A percentile compares a stretch with the other conserved stretches of the same genome.
phyloP scores from a whole-genome alignment of 179 eudicot species.

The Actinidia arguta region DNA sequence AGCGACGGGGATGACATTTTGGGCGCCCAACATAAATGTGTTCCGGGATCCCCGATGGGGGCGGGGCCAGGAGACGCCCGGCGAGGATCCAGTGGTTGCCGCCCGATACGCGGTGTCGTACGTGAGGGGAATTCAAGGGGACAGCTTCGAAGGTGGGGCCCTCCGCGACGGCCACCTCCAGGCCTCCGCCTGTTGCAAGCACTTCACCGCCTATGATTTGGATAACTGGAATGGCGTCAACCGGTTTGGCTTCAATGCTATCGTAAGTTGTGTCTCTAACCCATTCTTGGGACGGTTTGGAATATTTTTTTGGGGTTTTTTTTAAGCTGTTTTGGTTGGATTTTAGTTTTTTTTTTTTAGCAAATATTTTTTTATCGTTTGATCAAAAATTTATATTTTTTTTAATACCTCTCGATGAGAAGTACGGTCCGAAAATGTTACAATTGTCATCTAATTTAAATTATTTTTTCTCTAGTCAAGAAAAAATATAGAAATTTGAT shows the following conservation, averaged over 20 bases:
- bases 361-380: background rate
- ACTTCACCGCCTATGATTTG: slow-evolving; percentile 93
- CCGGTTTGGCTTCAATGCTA: slow-evolving; percentile 78
- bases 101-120: slow-evolving; percentile 71
- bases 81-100: slow-evolving; percentile 81
- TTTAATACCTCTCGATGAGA: no score
- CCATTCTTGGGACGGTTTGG: no score
- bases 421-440: no score
- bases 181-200: slow-evolving; percentile 96
- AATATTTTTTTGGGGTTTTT: background rate
- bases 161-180: slow-evolving; percentile 51
- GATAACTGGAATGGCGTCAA: slow-evolving; percentile 71
- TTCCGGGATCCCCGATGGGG: slow-evolving; percentile 99
- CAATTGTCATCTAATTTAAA: no score
- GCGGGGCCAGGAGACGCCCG: slow-evolving; percentile 90
- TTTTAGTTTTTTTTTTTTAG: background rate
- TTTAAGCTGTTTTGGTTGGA: background rate
- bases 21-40: slow-evolving; percentile 97
- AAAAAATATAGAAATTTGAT: no score
- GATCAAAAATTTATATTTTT: no score
- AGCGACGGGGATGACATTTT: slow-evolving; percentile 90
- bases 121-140: slow-evolving; percentile 84
- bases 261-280: slow-evolving; percentile 43
- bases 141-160: slow-evolving; percentile 59
- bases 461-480: no score